A percentile compares a stretch with the other conserved stretches of the same genome.
Evolutionary conservation across 2,329 filamentous ascomycete genomes (phyloP).

Genomic region (Colletotrichum melonis): DNA sequence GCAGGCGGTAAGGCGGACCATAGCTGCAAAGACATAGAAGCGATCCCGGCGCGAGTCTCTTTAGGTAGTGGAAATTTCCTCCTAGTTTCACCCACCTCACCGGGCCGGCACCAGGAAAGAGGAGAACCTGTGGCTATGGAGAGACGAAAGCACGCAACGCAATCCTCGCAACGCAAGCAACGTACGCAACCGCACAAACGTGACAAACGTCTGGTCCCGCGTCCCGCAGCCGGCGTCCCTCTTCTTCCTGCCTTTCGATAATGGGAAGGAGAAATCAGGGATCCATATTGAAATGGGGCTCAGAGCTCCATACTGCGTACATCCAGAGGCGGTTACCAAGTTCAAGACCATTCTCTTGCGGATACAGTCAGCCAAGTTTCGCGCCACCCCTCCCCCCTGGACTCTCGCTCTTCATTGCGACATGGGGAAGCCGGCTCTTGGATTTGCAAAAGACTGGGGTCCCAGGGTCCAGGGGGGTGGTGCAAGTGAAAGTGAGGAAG

Average conservation of each 20-base stretch:
- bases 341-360: neutral
- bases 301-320: neutral
- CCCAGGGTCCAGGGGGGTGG: neutral
- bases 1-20: neutral
- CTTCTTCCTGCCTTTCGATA: neutral
- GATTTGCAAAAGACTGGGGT: constrained; percentile 5
- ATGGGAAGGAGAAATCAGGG: neutral
- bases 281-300: neutral
- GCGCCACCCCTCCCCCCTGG: neutral
- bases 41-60: neutral
- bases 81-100: neutral
- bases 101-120: neutral
- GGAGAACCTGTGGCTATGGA: neutral
- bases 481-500: neutral
- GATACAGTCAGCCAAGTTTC: neutral
- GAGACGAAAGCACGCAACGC: neutral
- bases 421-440: constrained; percentile 24
- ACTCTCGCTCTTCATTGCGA: constrained; percentile 12
- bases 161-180: neutral
- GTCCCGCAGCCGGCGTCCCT: neutral
- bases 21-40: neutral
- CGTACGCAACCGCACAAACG: neutral
- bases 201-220: neutral
- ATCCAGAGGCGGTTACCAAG: neutral
- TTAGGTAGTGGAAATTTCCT: neutral